Evolutionary conservation across 495 filamentous ascomycete species (phyloP), one percentile per base, ranked within the genome.

Genomic region (Hypoxylon fragiforme): DNA sequence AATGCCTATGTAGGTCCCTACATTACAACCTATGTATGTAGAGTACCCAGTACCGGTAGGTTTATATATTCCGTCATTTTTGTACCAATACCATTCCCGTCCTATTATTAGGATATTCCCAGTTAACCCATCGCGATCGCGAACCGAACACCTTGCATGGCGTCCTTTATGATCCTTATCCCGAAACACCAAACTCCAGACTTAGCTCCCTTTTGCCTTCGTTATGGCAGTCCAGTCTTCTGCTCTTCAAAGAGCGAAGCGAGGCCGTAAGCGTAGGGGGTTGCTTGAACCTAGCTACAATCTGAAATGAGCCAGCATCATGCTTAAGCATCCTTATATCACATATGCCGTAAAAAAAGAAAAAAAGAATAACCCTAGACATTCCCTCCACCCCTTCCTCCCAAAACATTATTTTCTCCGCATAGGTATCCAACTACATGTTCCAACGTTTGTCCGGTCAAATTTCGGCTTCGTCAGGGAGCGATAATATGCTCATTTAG

Each of bases 131-230:
- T 42, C 19, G 30, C 34, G 28, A 14, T 46, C 35, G 15, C 41
- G 15, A 39, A 41, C 42, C 47, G 7, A 7, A 42, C 30, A 31
- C 32, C n/a, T 28, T 46, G 16, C 40, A 12, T 26, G n/a, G n/a
- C n/a, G n/a, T n/a, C n/a, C 54, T 40, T 50, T 38, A 12, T 32
- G 8, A 38, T 28, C 4, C 31, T 13, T 34, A 14, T 28, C 31
- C 32, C 20, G 7, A 57, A n/a, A 50, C 46, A 46, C 47, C 40
- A 31, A 18, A 50, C 54, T 40, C 54, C 46, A 42, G 39, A 16
- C 46, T 21, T 20, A 21, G 15, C 42, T 41, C 13, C 40, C 35
- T 22, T 20, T 44, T 22, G 20, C 38, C 6, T 56, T 31, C 21
- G 28, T 30, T 22, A 32, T 13, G 22, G 18, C 21, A 44, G 30